Conservation (phyloP, 1,284 basidiomycete genomes). For the Mycosarcoma mackinlayi region DNA sequence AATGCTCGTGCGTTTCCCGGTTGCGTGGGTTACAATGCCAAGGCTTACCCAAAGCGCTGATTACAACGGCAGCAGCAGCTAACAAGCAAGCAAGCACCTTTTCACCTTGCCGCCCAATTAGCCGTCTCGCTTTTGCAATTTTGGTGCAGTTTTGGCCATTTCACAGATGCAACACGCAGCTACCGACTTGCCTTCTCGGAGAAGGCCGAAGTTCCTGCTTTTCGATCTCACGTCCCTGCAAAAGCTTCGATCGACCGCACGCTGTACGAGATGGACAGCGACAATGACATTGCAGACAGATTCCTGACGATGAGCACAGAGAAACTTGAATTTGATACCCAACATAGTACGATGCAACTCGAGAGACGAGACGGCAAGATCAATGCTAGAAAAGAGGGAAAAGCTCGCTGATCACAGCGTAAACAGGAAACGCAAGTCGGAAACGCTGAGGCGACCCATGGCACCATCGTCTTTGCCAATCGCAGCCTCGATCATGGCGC, state of each 20-base stretch:
- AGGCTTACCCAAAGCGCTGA: too few species aligned
- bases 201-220: constrained; percentile 10
- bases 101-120: constrained; percentile 30
- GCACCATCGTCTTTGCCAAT: constrained; percentile 66
- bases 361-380: not conserved
- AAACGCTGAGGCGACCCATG: constrained; percentile 66
- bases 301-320: not conserved
- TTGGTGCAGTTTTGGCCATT: too few species aligned
- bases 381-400: not conserved
- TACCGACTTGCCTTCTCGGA: constrained; percentile 15
- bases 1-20: too few species aligned
- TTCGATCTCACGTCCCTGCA: too few species aligned
- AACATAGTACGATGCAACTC: too few species aligned
- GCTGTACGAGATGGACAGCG: too few species aligned
- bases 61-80: too few species aligned
- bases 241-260: too few species aligned
- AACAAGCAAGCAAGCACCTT: too few species aligned
- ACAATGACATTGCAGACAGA: not conserved
- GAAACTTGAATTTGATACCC: too few species aligned
- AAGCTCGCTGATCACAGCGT: constrained; percentile 46
- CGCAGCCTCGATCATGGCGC: constrained; percentile 69
- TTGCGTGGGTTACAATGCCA: too few species aligned
- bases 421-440: constrained; percentile 65
- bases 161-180: too few species aligned
- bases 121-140: constrained; percentile 13